These are phyloP conservation scores for Cyclotella kingstonii DNA, from an alignment of 108 stramenopile species.

Conservation along the genomic window DNA sequence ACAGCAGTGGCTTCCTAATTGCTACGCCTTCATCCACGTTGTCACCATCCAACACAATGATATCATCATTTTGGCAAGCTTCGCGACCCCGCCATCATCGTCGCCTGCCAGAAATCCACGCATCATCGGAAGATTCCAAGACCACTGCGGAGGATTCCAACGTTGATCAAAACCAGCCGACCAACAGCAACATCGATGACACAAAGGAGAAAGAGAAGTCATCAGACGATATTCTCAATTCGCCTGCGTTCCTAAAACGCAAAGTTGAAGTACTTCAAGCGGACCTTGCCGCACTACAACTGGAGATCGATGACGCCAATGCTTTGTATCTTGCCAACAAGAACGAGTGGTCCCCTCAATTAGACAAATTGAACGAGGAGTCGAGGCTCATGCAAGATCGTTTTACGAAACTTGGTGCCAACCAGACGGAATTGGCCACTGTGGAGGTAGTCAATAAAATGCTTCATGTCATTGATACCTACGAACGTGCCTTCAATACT, in stretches of 20 bases:
- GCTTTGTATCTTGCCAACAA: constrained; percentile 57
- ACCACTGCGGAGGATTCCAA: no score
- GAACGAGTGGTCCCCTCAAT: constrained; percentile 64
- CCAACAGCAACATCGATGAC: no score
- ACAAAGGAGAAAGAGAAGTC: not conserved
- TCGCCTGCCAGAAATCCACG: no score
- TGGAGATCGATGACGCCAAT: constrained; percentile 57
- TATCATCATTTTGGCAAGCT: no score
- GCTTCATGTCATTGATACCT: constrained; percentile 76
- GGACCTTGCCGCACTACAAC: constrained; percentile 60
- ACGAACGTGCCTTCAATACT: constrained; percentile 76
- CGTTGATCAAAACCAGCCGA: no score
- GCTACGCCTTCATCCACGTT: no score
- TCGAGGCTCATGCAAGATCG: constrained; percentile 61
- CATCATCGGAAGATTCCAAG: no score
- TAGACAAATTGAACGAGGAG: constrained; percentile 9
- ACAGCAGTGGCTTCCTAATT: no score
- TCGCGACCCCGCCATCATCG: no score
- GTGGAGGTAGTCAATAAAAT: constrained; percentile 59
- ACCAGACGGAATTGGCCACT: constrained; percentile 56
- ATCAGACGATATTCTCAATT: constrained; percentile 70
- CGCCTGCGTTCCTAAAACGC: constrained; percentile 78
- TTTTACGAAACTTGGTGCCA: constrained; percentile 54
- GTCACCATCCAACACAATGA: no score
- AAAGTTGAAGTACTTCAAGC: constrained; percentile 79